Percentiles rank a stretch among this genome's conserved stretches.
Conservation (phyloP, 2,329 filamentous ascomycete genomes). For the Dactylellina leptospora region DNA sequence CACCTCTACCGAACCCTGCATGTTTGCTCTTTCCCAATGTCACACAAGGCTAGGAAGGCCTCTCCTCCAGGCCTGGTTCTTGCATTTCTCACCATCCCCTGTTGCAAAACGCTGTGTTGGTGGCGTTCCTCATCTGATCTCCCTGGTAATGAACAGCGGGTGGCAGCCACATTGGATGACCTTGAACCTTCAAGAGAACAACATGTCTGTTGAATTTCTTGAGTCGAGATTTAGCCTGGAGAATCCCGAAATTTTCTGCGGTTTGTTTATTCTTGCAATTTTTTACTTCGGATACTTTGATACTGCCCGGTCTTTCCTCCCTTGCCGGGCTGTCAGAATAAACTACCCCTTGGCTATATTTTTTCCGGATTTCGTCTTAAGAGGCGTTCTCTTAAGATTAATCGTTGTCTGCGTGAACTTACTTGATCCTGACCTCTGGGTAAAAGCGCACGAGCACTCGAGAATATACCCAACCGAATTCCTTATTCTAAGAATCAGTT, state of each 20-base stretch:
- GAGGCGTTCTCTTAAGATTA: background rate
- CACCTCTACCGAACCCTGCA: background rate
- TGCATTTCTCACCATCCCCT: too few species aligned
- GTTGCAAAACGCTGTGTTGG: conserved; percentile 16
- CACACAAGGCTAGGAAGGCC: background rate
- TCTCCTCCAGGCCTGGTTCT: background rate
- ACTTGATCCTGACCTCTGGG: background rate
- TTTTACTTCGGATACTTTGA: background rate
- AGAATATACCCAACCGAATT: background rate
- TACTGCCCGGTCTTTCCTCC: background rate
- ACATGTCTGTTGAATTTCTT: too few species aligned
- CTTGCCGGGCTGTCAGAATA: conserved; percentile 3
- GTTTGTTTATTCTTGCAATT: too few species aligned
- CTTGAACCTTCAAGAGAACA: too few species aligned
- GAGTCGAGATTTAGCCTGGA: background rate
- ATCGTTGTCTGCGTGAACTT: too few species aligned
- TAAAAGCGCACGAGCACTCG: background rate
- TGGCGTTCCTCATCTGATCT: conserved; percentile 38
- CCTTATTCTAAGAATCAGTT: too few species aligned
- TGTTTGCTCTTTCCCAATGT: background rate
- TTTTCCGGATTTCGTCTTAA: background rate
- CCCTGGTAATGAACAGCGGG: conserved; percentile 22
- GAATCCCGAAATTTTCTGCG: too few species aligned
- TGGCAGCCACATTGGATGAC: conserved; percentile 14
- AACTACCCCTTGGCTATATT: background rate